These are phyloP conservation scores for Petasospora fabianii DNA, from an alignment of 1,139 yeast species.

Conservation along the genomic window DNA sequence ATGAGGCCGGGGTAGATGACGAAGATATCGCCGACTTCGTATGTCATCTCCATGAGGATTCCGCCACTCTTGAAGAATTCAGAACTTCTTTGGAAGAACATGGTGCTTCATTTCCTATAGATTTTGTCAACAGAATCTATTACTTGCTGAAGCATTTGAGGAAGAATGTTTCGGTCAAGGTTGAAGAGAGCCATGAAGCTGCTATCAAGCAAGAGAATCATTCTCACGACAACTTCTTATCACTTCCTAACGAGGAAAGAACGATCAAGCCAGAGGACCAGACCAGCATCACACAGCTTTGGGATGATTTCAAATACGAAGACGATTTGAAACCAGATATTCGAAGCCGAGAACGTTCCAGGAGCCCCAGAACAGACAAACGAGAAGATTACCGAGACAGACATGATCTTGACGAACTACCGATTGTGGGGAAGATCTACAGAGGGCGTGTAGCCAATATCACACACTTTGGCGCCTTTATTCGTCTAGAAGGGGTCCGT, in stretches of 20 bases:
- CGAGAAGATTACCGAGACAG: conserved; percentile 17
- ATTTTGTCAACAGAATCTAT: conserved; percentile 16
- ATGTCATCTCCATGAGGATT: conserved; percentile 41
- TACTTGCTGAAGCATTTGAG: conserved; percentile 9
- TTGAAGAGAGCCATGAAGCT: conserved; percentile 12
- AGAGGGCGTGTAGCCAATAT: conserved; percentile 58
- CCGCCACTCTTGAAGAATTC: conserved; percentile 37
- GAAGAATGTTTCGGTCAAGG: conserved; percentile 6
- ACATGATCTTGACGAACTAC: conserved; percentile 29
- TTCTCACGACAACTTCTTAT: conserved; percentile 5
- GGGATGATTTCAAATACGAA: conserved; percentile 24
- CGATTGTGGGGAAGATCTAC: conserved; percentile 45
- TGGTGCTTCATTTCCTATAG: conserved; percentile 58
- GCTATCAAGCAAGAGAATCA: conserved; percentile 16
- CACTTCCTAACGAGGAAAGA: conserved; percentile 10
- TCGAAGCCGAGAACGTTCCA: conserved; percentile 9
- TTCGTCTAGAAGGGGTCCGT: conserved; percentile 42
- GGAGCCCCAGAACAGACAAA: conserved; percentile 1
- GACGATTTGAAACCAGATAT: conserved; percentile 7
- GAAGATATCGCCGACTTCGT: conserved; percentile 57
- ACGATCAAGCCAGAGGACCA: conserved; percentile 13
- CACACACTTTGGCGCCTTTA: conserved; percentile 76
- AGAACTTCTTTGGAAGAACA: conserved; percentile 43
- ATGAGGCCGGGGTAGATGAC: conserved; percentile 35
- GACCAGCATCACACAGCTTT: conserved; percentile 6